A percentile compares a stretch with the other conserved stretches of the same genome.
Conservation (phyloP, 495 filamentous ascomycete species). For the Geopyxis carbonaria region DNA sequence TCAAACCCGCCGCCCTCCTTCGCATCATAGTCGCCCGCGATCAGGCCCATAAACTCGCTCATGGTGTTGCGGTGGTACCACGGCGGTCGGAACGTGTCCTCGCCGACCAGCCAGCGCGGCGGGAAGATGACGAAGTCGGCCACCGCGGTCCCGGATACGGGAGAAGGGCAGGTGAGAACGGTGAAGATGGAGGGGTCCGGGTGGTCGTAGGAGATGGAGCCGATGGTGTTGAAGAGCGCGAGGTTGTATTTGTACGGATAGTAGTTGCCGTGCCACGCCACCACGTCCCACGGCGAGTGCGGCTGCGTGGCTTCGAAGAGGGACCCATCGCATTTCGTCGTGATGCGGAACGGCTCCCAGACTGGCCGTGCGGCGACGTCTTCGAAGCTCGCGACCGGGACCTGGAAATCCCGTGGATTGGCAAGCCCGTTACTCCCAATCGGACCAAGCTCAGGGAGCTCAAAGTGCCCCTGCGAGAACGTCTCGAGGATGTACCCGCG, state of each 20-base stretch:
- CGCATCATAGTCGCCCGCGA: constrained; percentile 49
- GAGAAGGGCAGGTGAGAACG: constrained; percentile 55
- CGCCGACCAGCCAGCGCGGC: constrained; percentile 60
- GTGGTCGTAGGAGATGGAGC: constrained; percentile 58
- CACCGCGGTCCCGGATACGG: constrained; percentile 44
- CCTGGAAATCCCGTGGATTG: constrained; percentile 78
- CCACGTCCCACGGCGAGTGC: constrained; percentile 64
- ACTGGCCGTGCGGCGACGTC: constrained; percentile 23
- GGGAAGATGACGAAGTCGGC: constrained; percentile 76
- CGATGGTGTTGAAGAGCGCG: constrained; percentile 60
- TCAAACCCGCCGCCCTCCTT: constrained; percentile 44
- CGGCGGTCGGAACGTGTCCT: constrained; percentile 66
- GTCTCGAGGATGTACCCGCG: constrained; percentile 78
- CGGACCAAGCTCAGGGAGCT: constrained; percentile 72
- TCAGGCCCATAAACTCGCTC: constrained; percentile 70
- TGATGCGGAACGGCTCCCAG: constrained; percentile 43
- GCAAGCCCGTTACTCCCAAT: constrained; percentile 79
- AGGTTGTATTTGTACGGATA: constrained; percentile 83
- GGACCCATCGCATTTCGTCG: constrained; percentile 52
- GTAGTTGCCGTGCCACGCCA: constrained; percentile 67
- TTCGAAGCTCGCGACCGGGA: constrained; percentile 58
- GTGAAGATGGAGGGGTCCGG: constrained; percentile 72
- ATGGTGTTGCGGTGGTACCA: constrained; percentile 76
- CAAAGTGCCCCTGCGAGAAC: constrained; percentile 56
- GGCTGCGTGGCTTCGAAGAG: constrained; percentile 45